A percentile compares a stretch with the other conserved stretches of the same genome.
Conservation (phyloP, 2,329 filamentous ascomycete genomes). For the Scedosporium minutisporum region DNA sequence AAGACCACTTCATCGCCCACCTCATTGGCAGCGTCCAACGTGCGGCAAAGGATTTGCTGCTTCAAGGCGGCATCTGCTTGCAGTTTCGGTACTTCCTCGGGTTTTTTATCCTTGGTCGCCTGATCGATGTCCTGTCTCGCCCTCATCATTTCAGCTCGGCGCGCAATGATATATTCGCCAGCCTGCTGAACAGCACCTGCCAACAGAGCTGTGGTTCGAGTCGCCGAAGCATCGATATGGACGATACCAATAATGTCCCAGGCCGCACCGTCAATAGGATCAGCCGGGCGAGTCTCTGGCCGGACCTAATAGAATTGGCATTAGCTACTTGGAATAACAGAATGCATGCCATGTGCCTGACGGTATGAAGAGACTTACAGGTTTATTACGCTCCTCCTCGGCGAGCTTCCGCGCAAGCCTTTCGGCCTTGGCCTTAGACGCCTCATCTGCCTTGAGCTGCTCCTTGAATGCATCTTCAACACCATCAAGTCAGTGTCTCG, state of each 20-base stretch:
- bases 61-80: conserved; percentile 32
- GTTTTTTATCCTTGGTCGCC: conserved; percentile 20
- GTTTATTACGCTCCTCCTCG: conserved; percentile 29
- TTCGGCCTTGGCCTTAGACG: conserved; percentile 34
- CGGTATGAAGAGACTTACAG: conserved; percentile 18
- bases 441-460: conserved; percentile 35
- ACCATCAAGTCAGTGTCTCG: background rate
- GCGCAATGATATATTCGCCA: conserved; percentile 37
- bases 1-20: conserved; percentile 46
- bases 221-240: conserved; percentile 31
- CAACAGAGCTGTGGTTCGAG: conserved; percentile 27
- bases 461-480: conserved; percentile 31
- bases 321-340: background rate
- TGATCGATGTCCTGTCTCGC: conserved; percentile 35
- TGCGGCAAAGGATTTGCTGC: conserved; percentile 38
- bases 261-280: conserved; percentile 35
- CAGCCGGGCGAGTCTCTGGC: conserved; percentile 31
- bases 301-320: conserved; percentile 21
- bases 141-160: conserved; percentile 37
- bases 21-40: conserved; percentile 43
- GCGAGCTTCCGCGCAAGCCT: conserved; percentile 33
- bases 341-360: background rate
- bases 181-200: conserved; percentile 40
- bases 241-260: conserved; percentile 46
- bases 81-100: conserved; percentile 15